phyloP scores from a whole-genome alignment of 768 basidiomycete species.

The Leccinum broughii region DNA sequence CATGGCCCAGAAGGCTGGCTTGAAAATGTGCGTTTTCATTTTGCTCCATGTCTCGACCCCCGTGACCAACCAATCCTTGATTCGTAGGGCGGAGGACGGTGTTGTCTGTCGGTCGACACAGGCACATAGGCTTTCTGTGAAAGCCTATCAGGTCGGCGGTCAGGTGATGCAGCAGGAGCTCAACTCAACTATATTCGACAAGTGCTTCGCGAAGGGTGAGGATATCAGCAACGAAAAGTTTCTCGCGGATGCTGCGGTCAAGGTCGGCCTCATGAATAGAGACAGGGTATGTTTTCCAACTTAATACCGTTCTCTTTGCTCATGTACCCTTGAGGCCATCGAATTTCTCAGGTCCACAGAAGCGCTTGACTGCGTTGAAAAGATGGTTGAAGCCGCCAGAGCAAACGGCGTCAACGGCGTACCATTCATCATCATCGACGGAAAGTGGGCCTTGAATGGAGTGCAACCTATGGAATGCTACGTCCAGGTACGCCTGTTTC shows the following conservation, averaged over 20 bases:
- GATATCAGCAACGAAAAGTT: conserved; percentile 39
- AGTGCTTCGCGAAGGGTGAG: conserved; percentile 40
- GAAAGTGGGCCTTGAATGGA: conserved; percentile 47
- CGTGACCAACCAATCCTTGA: neutral
- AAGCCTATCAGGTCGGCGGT: conserved; percentile 44
- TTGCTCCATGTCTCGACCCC: neutral
- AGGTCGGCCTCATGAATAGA: conserved; percentile 41
- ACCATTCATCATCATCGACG: conserved; percentile 50
- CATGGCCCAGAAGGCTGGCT: conserved; percentile 31
- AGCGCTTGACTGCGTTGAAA: conserved; percentile 40
- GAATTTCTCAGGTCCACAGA: conserved; percentile 45
- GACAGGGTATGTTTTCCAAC: conserved; percentile 32
- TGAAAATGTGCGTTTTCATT: conserved; percentile 24
- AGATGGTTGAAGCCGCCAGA: conserved; percentile 41
- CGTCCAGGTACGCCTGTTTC: conserved; percentile 32
- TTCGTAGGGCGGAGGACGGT: conserved; percentile 38
- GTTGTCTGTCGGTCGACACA: conserved; percentile 40
- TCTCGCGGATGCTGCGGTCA: conserved; percentile 40
- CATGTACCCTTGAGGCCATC: conserved; percentile 30
- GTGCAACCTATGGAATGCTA: conserved; percentile 44
- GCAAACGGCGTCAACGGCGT: conserved; percentile 50
- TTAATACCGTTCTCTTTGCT: neutral
- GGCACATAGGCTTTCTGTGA: conserved; percentile 46
- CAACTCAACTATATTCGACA: conserved; percentile 39
- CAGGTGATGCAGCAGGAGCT: conserved; percentile 40